Evolutionary conservation across 2,329 filamentous ascomycete species (phyloP), one percentile per base, ranked within the genome.

Genomic region (Zalaria obscura): DNA sequence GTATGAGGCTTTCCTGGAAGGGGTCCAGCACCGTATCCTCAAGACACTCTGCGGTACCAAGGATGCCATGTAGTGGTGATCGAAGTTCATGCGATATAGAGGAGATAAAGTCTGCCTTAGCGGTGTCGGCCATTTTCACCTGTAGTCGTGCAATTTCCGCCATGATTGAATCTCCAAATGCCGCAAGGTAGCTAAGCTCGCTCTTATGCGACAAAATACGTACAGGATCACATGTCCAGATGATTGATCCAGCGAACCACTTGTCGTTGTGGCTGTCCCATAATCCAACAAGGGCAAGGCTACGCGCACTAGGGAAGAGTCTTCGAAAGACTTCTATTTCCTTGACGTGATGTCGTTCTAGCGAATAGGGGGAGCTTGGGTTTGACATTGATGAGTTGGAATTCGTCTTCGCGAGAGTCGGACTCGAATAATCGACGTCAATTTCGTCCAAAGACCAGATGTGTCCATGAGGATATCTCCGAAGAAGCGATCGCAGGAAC

Each of bases 31-130:
- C 51, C 1, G 66, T 70, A 3, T 66, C 65, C 3, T 59, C 54
- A 3, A 73, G 48, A 5, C 72, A 60, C 45, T 73, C 68, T 1
- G 63, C 56, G 11, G 48, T 40, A 53, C 53, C 40, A 62, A 58
- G 5, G 53, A 51, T 63, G 28, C 64, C 67, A 39, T 64, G 69
- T 31, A 63, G 52, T 26, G 59, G 69, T 32, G 52, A 65, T 3
- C 67, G 58, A 4, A 73, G 54, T 45, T 73, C 69, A 47, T 72
- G 69, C 29, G 62, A 66, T 5, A 72, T 64, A 0, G 64, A 68
- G 0, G 64, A 62, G 9, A 72, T 62, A 25, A 73, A 68, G 5
- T 69, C 68, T 0, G 62, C 62, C 40, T 73, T 72, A 9, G 64
- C 61, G 41, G 64, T 63, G 35, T 70, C 66, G 7, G 61, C 57